These are phyloP conservation scores for Fraxinus pennsylvanica DNA, from an alignment of 257 asterid species.

Conservation along the genomic window DNA sequence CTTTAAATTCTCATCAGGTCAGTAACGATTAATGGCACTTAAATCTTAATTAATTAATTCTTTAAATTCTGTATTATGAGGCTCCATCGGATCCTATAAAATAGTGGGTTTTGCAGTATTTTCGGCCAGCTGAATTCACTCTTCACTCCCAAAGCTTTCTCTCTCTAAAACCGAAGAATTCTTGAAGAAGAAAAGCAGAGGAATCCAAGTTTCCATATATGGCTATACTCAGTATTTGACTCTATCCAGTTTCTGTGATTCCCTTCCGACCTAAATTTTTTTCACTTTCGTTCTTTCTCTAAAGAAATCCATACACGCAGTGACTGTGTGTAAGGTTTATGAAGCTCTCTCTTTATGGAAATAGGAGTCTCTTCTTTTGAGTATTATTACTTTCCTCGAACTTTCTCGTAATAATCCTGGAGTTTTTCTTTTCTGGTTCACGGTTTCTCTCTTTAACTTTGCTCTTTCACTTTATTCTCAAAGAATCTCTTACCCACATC, in stretches of 20 bases:
- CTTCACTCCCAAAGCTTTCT: neutral
- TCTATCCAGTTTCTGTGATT: conserved; percentile 8
- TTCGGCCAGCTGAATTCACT: conserved; percentile 24
- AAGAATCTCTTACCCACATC: conserved; percentile 28
- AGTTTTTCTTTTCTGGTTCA: conserved; percentile 27
- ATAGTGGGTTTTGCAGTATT: conserved; percentile 31
- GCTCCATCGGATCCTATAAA: conserved; percentile 42
- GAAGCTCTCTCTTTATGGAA: conserved; percentile 9
- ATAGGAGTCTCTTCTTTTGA: conserved; percentile 25
- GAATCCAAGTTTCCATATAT: conserved; percentile 33
- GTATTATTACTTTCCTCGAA: conserved; percentile 18
- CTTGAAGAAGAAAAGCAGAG: conserved; percentile 14
- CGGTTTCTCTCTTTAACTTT: conserved; percentile 34
- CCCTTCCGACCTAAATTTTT: neutral
- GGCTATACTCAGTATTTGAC: conserved; percentile 19
- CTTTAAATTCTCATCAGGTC: conserved; percentile 4
- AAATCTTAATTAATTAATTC: neutral
- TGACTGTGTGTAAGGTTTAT: neutral
- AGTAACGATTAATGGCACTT: neutral
- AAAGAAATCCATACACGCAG: neutral
- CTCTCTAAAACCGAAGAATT: conserved; percentile 6
- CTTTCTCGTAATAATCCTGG: conserved; percentile 24
- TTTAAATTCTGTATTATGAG: neutral
- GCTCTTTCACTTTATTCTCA: conserved; percentile 48
- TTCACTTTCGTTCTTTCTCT: neutral